Percentiles rank a stretch among this genome's conserved stretches.
Conservation (phyloP, 345 rosid species). For the Populus pruinosa region DNA sequence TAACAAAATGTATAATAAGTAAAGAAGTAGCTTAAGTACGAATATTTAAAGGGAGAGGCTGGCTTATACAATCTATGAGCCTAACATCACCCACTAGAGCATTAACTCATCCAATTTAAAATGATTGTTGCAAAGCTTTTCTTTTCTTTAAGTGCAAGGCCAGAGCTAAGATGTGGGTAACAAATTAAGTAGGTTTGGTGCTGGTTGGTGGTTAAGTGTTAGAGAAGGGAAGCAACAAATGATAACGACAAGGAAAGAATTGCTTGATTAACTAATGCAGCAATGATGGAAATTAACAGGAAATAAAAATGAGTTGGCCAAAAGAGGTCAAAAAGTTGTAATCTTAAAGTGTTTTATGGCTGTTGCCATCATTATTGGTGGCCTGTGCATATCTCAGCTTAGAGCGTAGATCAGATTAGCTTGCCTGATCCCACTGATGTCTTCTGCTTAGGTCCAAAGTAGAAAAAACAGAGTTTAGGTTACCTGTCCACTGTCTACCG, state of each 20-base stretch:
- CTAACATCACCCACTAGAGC: conserved; percentile 24
- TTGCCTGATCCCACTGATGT: conserved; percentile 6
- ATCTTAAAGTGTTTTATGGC: neutral
- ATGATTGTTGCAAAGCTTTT: conserved; percentile 29
- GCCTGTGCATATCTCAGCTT: conserved; percentile 6
- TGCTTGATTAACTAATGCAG: conserved; percentile 23
- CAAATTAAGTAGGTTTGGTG: conserved; percentile 38
- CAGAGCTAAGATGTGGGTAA: conserved; percentile 20
- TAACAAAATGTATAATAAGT: neutral
- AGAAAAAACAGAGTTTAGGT: neutral
- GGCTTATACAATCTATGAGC: conserved; percentile 19
- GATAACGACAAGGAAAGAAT: conserved; percentile 15
- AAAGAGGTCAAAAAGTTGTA: conserved; percentile 8
- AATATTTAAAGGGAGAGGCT: neutral
- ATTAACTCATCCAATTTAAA: conserved; percentile 17
- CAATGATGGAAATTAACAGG: conserved; percentile 1
- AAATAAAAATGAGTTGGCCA: neutral
- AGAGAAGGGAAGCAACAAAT: conserved; percentile 33
- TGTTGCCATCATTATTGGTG: conserved; percentile 5
- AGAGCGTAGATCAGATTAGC: conserved; percentile 10
- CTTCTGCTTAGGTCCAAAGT: neutral
- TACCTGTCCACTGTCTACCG: no score
- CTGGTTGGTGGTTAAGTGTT: conserved; percentile 40
- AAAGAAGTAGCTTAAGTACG: conserved; percentile 6
- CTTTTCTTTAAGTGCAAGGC: conserved; percentile 48